A percentile compares a stretch with the other conserved stretches of the same genome.
Conservation (phyloP, 208 protist species). For the Perkinsela sp. region DNA sequence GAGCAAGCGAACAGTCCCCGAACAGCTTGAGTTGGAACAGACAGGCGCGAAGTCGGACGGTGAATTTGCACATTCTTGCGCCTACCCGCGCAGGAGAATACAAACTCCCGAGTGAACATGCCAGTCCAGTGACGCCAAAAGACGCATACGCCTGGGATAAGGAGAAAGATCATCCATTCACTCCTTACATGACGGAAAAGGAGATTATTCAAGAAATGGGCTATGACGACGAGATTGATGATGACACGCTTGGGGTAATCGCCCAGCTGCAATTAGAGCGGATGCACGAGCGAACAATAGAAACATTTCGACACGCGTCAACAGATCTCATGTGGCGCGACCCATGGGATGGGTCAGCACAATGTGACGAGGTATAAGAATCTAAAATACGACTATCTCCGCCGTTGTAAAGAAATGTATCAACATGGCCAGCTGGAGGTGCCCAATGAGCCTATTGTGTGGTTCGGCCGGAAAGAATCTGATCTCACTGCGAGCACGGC, state of each 20-base stretch:
- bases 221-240: neutral
- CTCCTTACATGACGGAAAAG: constrained; percentile 46
- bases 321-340: neutral
- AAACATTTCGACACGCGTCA: neutral
- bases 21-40: constrained; percentile 48
- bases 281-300: neutral
- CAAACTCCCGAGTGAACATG: constrained; percentile 36
- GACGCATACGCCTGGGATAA: constrained; percentile 42
- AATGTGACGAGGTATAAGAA: neutral
- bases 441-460: constrained; percentile 20
- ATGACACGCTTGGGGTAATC: neutral
- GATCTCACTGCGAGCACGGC: neutral
- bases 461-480: constrained; percentile 17
- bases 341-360: neutral
- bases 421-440: constrained; percentile 49
- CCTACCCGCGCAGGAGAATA: constrained; percentile 16
- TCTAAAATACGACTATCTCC: constrained; percentile 46
- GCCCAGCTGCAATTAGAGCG: neutral
- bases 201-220: constrained; percentile 31
- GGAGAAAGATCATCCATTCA: constrained; percentile 22
- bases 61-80: constrained; percentile 27
- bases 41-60: constrained; percentile 20
- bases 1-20: constrained; percentile 15
- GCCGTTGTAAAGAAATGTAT: constrained; percentile 64
- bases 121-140: constrained; percentile 15